Evolutionary conservation across 208 protist species (phyloP).

Genomic region (Leishmania guyanensis): DNA sequence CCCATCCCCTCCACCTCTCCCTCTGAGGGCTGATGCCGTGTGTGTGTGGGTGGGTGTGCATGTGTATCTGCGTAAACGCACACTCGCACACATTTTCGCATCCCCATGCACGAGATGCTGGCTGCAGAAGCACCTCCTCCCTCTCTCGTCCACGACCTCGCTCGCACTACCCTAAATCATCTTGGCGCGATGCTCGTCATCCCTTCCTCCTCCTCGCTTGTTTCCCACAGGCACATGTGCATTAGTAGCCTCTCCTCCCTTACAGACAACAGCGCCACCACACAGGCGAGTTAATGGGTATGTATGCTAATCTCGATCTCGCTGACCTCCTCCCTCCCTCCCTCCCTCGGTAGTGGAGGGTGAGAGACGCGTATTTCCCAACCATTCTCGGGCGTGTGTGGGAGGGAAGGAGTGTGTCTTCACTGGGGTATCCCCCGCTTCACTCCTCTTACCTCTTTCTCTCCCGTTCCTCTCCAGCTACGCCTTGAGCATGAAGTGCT

Average conservation of each 20-base stretch:
- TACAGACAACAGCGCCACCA: not conserved
- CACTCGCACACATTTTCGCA: not conserved
- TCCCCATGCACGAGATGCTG: not conserved
- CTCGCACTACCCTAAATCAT: not conserved
- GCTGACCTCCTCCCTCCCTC: not conserved
- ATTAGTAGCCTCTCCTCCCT: not conserved
- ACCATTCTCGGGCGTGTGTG: no score
- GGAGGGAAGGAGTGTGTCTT: no score
- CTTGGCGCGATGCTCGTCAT: not conserved
- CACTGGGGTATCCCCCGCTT: no score
- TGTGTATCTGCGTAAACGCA: no score
- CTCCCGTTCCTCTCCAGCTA: not conserved
- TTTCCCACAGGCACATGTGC: not conserved
- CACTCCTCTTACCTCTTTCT: no score
- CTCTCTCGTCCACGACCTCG: conserved; percentile 1
- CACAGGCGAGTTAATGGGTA: not conserved
- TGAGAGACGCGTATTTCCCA: no score
- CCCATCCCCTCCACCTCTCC: not conserved
- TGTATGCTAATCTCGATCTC: not conserved
- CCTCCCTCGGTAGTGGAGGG: not conserved
- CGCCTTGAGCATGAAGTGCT: not conserved
- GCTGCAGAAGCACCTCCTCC: not conserved
- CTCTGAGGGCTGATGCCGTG: not conserved
- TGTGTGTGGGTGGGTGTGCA: not conserved
- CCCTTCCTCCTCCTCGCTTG: not conserved